Evolutionary conservation across 257 asterid species (phyloP).

Genomic region (Misopates orontium): DNA sequence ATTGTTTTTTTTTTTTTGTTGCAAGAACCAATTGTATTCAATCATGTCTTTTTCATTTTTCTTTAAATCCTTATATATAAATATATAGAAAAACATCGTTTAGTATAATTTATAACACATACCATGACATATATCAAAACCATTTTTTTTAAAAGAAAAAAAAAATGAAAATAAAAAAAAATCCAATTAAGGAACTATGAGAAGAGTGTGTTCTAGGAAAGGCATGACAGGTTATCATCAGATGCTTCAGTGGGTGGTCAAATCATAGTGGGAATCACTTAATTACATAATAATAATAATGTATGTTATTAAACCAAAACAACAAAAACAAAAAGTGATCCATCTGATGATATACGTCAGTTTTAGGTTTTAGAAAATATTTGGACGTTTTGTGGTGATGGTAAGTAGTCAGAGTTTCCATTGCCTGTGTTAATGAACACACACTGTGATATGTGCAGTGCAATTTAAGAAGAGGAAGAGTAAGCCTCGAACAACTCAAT

Average conservation of each 20-base stretch:
- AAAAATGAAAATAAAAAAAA: not conserved
- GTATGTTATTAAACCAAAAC: too few relatives aligned
- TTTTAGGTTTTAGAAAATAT: constrained; percentile 9
- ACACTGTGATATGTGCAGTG: not conserved
- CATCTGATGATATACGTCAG: constrained; percentile 23
- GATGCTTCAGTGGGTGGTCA: constrained; percentile 64
- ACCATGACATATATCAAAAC: too few relatives aligned
- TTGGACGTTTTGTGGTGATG: not conserved
- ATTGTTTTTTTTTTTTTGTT: too few relatives aligned
- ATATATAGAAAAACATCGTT: too few relatives aligned
- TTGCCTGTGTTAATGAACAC: constrained; percentile 20
- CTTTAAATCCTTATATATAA: too few relatives aligned
- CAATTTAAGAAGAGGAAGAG: too few relatives aligned
- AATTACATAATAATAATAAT: not conserved
- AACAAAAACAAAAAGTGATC: constrained; percentile 20
- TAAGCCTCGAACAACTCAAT: not conserved
- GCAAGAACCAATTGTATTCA: too few relatives aligned
- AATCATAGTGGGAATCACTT: constrained; percentile 44
- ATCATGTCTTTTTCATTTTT: too few relatives aligned
- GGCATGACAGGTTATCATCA: constrained; percentile 34
- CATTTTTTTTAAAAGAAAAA: not conserved
- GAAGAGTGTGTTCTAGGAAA: constrained; percentile 33
- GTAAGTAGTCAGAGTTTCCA: constrained; percentile 12
- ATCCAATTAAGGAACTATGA: constrained; percentile 33
- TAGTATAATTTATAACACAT: too few relatives aligned